These are phyloP conservation scores for Dichomitus squalens DNA, from an alignment of 1,284 basidiomycete genomes.

Conservation along the genomic window DNA sequence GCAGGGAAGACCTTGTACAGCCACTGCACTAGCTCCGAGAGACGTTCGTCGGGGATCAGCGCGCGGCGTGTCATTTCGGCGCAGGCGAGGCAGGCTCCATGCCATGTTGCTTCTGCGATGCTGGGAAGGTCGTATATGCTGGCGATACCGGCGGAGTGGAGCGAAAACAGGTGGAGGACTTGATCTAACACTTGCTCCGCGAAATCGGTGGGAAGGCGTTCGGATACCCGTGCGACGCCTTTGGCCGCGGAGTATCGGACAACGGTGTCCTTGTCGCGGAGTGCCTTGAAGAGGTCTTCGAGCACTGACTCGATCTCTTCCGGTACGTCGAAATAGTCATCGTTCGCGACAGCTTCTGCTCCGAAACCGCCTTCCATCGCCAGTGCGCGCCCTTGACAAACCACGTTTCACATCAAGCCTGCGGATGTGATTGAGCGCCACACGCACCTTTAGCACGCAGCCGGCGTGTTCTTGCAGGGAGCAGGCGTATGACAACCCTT, in stretches of 20 bases:
- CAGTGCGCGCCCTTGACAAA: conserved; percentile 22
- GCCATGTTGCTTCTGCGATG: conserved; percentile 87
- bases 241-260: conserved; percentile 97
- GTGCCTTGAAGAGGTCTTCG: conserved; percentile 71
- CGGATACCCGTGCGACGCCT: conserved; percentile 85
- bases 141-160: conserved; percentile 64
- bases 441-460: conserved; percentile 44
- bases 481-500: conserved; percentile 61
- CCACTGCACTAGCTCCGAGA: conserved; percentile 75
- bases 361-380: not conserved
- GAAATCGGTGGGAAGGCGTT: conserved; percentile 78
- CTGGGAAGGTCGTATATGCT: conserved; percentile 74
- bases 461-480: conserved; percentile 50
- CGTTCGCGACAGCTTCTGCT: conserved; percentile 6
- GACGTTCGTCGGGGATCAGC: conserved; percentile 59
- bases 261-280: conserved; percentile 94
- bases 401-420: not conserved
- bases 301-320: conserved; percentile 80
- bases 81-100: conserved; percentile 91
- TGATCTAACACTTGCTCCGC: conserved; percentile 82
- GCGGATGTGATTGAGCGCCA: not conserved
- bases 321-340: conserved; percentile 72
- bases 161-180: conserved; percentile 68
- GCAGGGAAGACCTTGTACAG: conserved; percentile 64
- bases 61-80: conserved; percentile 91